A percentile compares a stretch with the other conserved stretches of the same genome.
These are phyloP conservation scores for Pseudotsuga menziesii DNA, from an alignment of 75 land plant species.

Conservation along the genomic window DNA sequence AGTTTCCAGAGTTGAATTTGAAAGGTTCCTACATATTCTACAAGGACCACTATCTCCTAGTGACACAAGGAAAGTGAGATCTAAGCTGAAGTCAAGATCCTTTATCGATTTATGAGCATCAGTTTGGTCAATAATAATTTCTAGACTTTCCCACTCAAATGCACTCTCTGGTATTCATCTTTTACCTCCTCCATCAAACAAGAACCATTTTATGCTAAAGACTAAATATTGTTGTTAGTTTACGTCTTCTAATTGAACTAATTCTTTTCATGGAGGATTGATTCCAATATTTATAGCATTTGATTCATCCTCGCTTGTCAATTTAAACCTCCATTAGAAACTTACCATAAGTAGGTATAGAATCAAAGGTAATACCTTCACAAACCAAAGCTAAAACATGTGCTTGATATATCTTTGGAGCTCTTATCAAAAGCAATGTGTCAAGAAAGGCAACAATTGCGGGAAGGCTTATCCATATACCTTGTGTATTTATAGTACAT, in stretches of 20 bases:
- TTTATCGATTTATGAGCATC: conserved; percentile 69
- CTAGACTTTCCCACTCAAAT: conserved; percentile 81
- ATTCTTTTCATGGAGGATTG: conserved; percentile 34
- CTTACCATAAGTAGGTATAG: too few species aligned
- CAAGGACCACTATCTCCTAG: conserved; percentile 62
- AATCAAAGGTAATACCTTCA: too few species aligned
- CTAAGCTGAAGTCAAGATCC: conserved; percentile 86
- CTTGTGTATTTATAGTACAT: not conserved
- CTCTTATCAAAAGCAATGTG: not conserved
- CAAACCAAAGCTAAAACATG: too few species aligned
- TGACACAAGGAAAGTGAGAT: conserved; percentile 75
- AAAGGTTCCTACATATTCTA: conserved; percentile 74
- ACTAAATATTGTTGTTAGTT: conserved; percentile 78
- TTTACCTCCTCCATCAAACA: conserved; percentile 82
- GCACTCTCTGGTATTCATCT: conserved; percentile 88
- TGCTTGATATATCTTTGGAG: too few species aligned
- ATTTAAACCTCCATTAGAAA: conserved; percentile 45
- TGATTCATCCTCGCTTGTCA: conserved; percentile 17
- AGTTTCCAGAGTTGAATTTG: conserved; percentile 14
- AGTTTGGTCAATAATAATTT: conserved; percentile 50
- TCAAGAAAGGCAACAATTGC: not conserved
- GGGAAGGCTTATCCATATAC: not conserved
- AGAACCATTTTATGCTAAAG: conserved; percentile 67
- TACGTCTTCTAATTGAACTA: conserved; percentile 46
- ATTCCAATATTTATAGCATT: conserved; percentile 18